These are phyloP conservation scores for Chytriomyces sp. DNA, from an alignment of 192 early-diverging fungal species.

Conservation along the genomic window DNA sequence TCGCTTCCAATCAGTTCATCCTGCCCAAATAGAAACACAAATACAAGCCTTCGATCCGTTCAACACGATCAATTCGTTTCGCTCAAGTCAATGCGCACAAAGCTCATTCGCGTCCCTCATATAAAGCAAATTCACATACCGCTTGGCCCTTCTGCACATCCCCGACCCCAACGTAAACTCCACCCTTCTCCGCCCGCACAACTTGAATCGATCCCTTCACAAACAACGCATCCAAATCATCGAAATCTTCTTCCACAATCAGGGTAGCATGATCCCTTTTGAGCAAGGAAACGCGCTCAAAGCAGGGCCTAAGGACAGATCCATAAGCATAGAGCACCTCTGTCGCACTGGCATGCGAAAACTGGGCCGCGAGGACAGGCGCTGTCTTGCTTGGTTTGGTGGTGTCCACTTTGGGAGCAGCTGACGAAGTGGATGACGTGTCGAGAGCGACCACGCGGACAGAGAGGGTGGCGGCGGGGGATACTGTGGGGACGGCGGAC, in stretches of 20 bases:
- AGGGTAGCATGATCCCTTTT: constrained; percentile 7
- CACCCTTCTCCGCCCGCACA: constrained; percentile 6
- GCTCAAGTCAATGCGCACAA: too few species aligned
- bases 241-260: background rate
- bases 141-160: too few species aligned
- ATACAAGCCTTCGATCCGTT: too few species aligned
- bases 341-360: background rate
- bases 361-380: constrained; percentile 37
- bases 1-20: too few species aligned
- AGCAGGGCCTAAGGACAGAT: constrained; percentile 32
- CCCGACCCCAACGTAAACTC: background rate
- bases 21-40: too few species aligned
- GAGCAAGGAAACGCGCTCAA: constrained; percentile 41
- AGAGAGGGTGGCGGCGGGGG: background rate
- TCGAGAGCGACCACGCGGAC: constrained; percentile 15
- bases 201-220: background rate
- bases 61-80: too few species aligned
- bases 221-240: background rate
- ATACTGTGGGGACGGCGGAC: background rate
- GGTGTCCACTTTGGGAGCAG: background rate
- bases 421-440: background rate
- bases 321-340: constrained; percentile 41
- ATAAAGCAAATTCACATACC: too few species aligned
- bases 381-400: background rate
- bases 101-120: too few species aligned